A percentile compares a stretch with the other conserved stretches of the same genome.
These are phyloP conservation scores for Penicillium sp. DNA, from an alignment of 2,329 filamentous ascomycete genomes.

Conservation along the genomic window DNA sequence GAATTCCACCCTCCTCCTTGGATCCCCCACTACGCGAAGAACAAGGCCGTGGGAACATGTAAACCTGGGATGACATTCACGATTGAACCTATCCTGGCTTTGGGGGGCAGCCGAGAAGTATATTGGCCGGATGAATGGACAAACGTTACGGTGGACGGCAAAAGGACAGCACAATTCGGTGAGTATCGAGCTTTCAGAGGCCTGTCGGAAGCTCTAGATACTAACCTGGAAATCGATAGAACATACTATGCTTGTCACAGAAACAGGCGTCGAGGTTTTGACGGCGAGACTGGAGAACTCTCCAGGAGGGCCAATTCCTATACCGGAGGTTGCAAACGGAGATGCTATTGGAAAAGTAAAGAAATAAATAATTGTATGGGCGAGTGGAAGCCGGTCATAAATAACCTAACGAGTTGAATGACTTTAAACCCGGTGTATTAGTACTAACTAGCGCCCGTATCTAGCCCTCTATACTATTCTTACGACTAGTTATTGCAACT, in stretches of 20 bases:
- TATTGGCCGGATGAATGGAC: slow-evolving; percentile 98
- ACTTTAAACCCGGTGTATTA: neutral
- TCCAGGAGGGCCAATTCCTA: slow-evolving; percentile 66
- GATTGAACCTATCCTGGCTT: slow-evolving; percentile 90
- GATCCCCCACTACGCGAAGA: slow-evolving; percentile 92
- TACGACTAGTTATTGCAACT: neutral
- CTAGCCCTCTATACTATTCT: neutral
- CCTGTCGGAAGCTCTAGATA: neutral
- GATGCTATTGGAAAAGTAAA: neutral
- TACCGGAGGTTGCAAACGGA: slow-evolving; percentile 41
- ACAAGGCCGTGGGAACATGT: slow-evolving; percentile 85
- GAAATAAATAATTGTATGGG: neutral
- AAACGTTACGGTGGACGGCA: slow-evolving; percentile 82
- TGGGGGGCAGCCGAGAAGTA: slow-evolving; percentile 79
- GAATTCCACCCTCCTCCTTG: slow-evolving; percentile 89
- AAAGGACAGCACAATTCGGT: slow-evolving; percentile 82
- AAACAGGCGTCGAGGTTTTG: slow-evolving; percentile 72
- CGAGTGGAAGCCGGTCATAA: neutral
- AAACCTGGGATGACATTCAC: slow-evolving; percentile 96
- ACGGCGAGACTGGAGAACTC: slow-evolving; percentile 68
- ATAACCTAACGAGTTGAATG: neutral
- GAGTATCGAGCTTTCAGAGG: slow-evolving; percentile 6
- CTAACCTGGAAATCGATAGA: slow-evolving; percentile 44
- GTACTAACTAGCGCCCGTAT: neutral
- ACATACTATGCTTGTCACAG: slow-evolving; percentile 77